These are phyloP conservation scores for Fraxinus platypoda DNA, from an alignment of 305 asterid species.

Conservation along the genomic window DNA sequence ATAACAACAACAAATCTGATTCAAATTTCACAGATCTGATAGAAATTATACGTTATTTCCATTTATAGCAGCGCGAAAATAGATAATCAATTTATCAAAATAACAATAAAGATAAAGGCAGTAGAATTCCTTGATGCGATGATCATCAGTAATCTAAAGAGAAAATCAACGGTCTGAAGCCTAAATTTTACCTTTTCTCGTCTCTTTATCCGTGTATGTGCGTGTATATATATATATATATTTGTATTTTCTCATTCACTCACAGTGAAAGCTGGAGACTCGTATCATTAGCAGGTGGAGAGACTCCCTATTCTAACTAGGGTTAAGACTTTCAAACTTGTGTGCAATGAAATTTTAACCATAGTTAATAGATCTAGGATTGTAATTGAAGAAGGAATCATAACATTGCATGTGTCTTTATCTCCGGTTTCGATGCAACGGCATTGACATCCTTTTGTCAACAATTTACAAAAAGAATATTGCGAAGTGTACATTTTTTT, in stretches of 20 bases:
- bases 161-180: neutral
- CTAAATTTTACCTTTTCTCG: conserved; percentile 4
- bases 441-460: conserved; percentile 20
- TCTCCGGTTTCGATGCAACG: conserved; percentile 38
- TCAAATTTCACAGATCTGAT: conserved; percentile 27
- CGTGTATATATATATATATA: no score
- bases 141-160: conserved; percentile 9
- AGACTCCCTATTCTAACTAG: conserved; percentile 4
- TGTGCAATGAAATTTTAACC: conserved; percentile 35
- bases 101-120: neutral
- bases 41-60: neutral
- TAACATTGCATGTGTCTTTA: conserved; percentile 38
- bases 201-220: neutral
- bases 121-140: neutral
- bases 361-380: neutral
- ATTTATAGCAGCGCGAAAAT: neutral
- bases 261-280: conserved; percentile 15
- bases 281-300: neutral
- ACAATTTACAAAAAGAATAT: neutral
- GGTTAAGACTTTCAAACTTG: neutral
- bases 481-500: no score
- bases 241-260: conserved; percentile 13
- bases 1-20: conserved; percentile 9
- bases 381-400: no score
- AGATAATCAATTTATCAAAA: conserved; percentile 13